phyloP scores from a whole-genome alignment of 345 rosid species.

The Toxicodendron radicans region DNA sequence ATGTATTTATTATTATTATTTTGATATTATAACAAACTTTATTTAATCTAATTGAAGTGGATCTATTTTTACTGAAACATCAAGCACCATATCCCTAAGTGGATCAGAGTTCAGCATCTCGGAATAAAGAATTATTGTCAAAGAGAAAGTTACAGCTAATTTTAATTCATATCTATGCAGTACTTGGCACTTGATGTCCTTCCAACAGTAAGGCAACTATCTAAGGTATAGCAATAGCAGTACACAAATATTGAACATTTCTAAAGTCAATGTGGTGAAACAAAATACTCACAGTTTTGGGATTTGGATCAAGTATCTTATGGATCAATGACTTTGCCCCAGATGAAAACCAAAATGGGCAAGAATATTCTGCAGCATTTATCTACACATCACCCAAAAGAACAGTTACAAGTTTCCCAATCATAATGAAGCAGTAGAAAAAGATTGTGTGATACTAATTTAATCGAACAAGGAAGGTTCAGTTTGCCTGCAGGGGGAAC shows the following conservation, averaged over 20 bases:
- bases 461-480: slow-evolving; percentile 4
- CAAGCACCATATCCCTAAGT: not conserved
- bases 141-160: slow-evolving; percentile 6
- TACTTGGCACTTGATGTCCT: slow-evolving; percentile 7
- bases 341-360: slow-evolving; percentile 83
- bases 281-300: slow-evolving; percentile 71
- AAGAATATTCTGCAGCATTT: slow-evolving; percentile 72
- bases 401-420: slow-evolving; percentile 19
- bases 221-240: not conserved
- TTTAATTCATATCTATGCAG: not conserved
- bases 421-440: slow-evolving; percentile 9
- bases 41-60: not conserved
- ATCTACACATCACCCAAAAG: slow-evolving; percentile 44
- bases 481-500: not conserved
- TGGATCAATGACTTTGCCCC: slow-evolving; percentile 65
- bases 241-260: not conserved
- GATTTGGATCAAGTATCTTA: slow-evolving; percentile 74
- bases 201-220: not conserved
- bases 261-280: slow-evolving; percentile 11
- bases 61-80: not conserved
- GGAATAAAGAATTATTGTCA: not conserved
- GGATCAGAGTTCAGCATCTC: not conserved
- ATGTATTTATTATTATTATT: no score
- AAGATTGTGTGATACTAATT: slow-evolving; percentile 14
- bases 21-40: not conserved